A percentile compares a stretch with the other conserved stretches of the same genome.
Evolutionary conservation across 306 rosid genomes (phyloP).

Genomic region (Datisca glomerata): DNA sequence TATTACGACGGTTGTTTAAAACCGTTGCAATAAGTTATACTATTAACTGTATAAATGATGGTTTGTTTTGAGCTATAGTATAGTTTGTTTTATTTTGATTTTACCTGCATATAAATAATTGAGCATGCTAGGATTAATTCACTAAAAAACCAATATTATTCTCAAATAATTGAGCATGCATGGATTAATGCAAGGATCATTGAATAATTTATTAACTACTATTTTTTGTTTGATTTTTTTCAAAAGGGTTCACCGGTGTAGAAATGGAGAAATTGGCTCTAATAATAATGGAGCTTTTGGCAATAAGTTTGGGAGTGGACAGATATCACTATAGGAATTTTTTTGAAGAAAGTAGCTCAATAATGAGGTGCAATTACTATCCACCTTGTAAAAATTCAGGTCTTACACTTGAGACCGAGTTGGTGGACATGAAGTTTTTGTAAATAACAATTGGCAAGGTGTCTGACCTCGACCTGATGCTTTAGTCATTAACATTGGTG

Average conservation of each 20-base stretch:
- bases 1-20: too few species aligned
- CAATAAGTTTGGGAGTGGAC: constrained; percentile 52
- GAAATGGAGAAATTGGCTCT: constrained; percentile 42
- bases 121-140: too few species aligned
- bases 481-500: constrained; percentile 60
- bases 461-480: constrained; percentile 57
- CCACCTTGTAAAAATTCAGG: constrained; percentile 48
- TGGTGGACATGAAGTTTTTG: constrained; percentile 57
- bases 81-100: too few species aligned
- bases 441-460: constrained; percentile 40
- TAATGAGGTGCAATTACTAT: constrained; percentile 73
- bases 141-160: too few species aligned
- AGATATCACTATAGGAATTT: constrained; percentile 25
- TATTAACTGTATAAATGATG: too few species aligned
- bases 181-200: too few species aligned
- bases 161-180: too few species aligned
- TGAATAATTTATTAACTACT: neutral
- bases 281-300: constrained; percentile 55
- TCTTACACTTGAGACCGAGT: constrained; percentile 61
- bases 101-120: too few species aligned
- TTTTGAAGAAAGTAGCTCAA: constrained; percentile 56
- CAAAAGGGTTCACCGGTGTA: constrained; percentile 56
- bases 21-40: too few species aligned
- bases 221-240: too few species aligned
- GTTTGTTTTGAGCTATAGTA: too few species aligned